A percentile compares a stretch with the other conserved stretches of the same genome.
Conservation (phyloP, 75 land plant genomes). For the Pseudotsuga menziesii region DNA sequence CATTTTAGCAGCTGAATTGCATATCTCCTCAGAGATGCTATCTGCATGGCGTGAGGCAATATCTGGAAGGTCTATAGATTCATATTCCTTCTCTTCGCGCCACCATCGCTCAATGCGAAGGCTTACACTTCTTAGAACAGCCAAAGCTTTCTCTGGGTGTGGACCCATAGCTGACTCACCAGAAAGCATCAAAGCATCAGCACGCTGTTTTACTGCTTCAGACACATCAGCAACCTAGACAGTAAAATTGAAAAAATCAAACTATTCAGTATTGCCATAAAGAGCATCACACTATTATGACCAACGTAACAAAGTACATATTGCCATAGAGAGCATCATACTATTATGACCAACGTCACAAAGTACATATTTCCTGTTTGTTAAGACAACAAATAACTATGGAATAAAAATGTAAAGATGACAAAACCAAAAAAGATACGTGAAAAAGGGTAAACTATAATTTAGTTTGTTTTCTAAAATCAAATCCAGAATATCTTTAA, state of each 20-base stretch:
- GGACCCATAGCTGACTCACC: conserved; percentile 99
- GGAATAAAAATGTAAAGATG: background rate
- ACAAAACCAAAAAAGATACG: background rate
- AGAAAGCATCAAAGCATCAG: conserved; percentile 95
- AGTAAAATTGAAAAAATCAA: background rate
- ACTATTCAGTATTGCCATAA: background rate
- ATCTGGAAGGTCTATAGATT: conserved; percentile 47
- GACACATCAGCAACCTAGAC: conserved; percentile 88
- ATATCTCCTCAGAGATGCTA: conserved; percentile 79
- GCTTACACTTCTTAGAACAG: conserved; percentile 76
- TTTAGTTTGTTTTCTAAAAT: background rate
- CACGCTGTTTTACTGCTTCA: conserved; percentile 84
- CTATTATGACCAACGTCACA: background rate
- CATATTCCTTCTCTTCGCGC: conserved; percentile 76
- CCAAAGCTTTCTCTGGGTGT: conserved; percentile 83
- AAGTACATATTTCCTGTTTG: background rate
- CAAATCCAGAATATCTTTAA: background rate
- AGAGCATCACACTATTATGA: background rate
- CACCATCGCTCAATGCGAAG: conserved; percentile 87
- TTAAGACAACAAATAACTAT: background rate
- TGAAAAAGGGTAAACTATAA: background rate
- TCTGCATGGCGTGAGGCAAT: conserved; percentile 59
- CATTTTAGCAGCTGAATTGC: conserved; percentile 94
- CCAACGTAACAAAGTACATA: background rate
- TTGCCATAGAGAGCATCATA: background rate